Conservation (phyloP, 257 asterid species). For the Leptodermis oblonga region DNA sequence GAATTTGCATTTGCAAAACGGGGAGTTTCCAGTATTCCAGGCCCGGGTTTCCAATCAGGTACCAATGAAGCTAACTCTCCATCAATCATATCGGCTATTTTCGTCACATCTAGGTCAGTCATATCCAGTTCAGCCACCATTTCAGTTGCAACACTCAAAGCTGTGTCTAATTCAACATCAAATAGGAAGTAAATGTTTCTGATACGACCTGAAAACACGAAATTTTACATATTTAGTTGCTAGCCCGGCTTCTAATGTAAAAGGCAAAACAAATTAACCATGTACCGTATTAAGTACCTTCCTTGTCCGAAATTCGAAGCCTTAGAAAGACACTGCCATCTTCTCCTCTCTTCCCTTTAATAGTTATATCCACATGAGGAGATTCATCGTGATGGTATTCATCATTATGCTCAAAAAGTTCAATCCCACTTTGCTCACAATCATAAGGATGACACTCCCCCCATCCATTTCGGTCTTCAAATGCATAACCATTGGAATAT, state of each 20-base stretch:
- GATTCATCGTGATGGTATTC: constrained; percentile 29
- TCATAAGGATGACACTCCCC: constrained; percentile 31
- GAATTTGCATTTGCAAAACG: constrained; percentile 23
- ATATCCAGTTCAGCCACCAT: constrained; percentile 52
- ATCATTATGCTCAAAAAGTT: constrained; percentile 34
- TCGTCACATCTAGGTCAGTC: constrained; percentile 45
- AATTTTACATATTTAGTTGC: constrained; percentile 7
- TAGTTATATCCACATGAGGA: constrained; percentile 33
- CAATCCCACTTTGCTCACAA: constrained; percentile 39
- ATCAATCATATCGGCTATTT: constrained; percentile 49
- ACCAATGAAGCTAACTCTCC: constrained; percentile 47
- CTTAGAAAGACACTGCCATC: constrained; percentile 44
- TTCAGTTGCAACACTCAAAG: constrained; percentile 48
- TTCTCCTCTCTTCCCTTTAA: constrained; percentile 48
- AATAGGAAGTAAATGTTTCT: constrained; percentile 51
- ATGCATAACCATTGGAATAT: constrained; percentile 29
- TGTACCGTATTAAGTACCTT: constrained; percentile 26
- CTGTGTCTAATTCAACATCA: constrained; percentile 40
- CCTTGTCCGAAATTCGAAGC: constrained; percentile 51
- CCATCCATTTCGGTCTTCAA: constrained; percentile 32
- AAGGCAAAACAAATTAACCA: neutral
- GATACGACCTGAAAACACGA: constrained; percentile 37
- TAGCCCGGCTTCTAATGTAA: constrained; percentile 11
- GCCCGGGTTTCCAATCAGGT: constrained; percentile 46
- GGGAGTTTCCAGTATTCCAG: constrained; percentile 34